Evolutionary conservation across 2,329 filamentous ascomycete genomes (phyloP).

Genomic region (Hypoxylon sp.): DNA sequence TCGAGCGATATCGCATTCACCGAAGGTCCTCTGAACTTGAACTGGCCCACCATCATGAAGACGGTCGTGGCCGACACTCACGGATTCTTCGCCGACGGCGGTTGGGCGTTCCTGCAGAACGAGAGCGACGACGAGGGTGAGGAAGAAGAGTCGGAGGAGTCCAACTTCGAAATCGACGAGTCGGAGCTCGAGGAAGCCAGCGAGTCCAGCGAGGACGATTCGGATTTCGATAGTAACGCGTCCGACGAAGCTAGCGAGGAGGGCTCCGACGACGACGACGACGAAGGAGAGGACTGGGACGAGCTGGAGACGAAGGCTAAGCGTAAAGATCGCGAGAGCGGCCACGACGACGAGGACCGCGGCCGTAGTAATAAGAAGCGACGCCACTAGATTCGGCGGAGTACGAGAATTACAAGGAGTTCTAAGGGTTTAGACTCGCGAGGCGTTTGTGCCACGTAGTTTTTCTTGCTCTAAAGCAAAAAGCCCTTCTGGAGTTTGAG

Average conservation of each 20-base stretch:
- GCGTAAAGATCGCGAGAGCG: constrained; percentile 78
- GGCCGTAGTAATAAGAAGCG: constrained; percentile 79
- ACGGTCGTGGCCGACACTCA: constrained; percentile 95
- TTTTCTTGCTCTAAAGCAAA: background rate
- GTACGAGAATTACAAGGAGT: background rate
- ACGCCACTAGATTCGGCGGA: constrained; percentile 56
- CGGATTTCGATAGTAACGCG: constrained; percentile 92
- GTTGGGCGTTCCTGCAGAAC: constrained; percentile 90
- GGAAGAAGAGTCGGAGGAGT: constrained; percentile 88
- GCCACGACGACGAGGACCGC: constrained; percentile 81
- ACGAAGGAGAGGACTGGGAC: constrained; percentile 92
- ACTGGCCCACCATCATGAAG: constrained; percentile 99
- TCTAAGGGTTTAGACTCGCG: background rate
- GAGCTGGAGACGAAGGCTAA: constrained; percentile 91
- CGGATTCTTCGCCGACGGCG: constrained; percentile 93
- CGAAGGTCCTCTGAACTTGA: constrained; percentile 95
- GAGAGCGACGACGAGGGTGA: constrained; percentile 89
- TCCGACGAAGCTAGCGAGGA: constrained; percentile 85
- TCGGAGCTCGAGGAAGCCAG: constrained; percentile 86
- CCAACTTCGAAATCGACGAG: constrained; percentile 90
- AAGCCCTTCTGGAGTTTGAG: constrained; percentile 22
- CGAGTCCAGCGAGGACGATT: constrained; percentile 83
- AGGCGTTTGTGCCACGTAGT: background rate
- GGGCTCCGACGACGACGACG: constrained; percentile 75
- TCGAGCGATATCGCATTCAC: constrained; percentile 93